These are phyloP conservation scores for Trichophyton verrucosum DNA, from an alignment of 2,329 filamentous ascomycete species.

Conservation along the genomic window DNA sequence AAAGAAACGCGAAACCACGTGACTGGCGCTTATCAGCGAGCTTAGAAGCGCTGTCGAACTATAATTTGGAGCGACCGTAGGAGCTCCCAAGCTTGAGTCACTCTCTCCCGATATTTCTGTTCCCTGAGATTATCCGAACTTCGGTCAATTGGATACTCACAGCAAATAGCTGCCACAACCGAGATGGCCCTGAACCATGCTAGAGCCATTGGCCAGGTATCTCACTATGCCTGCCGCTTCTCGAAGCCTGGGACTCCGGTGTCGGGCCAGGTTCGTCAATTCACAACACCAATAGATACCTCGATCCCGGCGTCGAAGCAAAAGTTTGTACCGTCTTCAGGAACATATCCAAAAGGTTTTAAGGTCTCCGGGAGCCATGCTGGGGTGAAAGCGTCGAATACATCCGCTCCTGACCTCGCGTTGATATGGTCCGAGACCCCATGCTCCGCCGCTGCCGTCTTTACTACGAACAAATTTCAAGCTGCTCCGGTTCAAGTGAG, in stretches of 20 bases:
- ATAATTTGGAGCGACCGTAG: background rate
- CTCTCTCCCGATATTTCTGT: background rate
- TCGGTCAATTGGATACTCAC: background rate
- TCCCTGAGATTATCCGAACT: background rate
- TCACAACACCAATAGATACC: slow-evolving; percentile 36
- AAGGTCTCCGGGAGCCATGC: slow-evolving; percentile 75
- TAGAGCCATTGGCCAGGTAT: background rate
- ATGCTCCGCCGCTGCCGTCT: slow-evolving; percentile 79
- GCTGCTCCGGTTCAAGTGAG: slow-evolving; percentile 87
- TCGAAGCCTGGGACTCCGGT: background rate
- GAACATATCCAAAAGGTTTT: slow-evolving; percentile 86
- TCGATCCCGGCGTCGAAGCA: slow-evolving; percentile 65
- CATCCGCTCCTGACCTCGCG: slow-evolving; percentile 78
- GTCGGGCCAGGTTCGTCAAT: slow-evolving; percentile 28
- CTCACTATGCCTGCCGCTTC: background rate
- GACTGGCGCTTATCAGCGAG: background rate
- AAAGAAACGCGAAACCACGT: slow-evolving; percentile 2
- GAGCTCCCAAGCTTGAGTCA: background rate
- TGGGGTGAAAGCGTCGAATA: slow-evolving; percentile 88
- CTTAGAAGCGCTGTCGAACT: background rate
- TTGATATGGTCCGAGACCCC: slow-evolving; percentile 76
- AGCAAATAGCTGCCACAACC: background rate
- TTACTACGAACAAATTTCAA: slow-evolving; percentile 97
- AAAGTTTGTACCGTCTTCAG: slow-evolving; percentile 76
- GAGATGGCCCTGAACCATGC: background rate